These are phyloP conservation scores for Melampsora medusae DNA, from an alignment of 1,284 basidiomycete genomes.

Conservation along the genomic window DNA sequence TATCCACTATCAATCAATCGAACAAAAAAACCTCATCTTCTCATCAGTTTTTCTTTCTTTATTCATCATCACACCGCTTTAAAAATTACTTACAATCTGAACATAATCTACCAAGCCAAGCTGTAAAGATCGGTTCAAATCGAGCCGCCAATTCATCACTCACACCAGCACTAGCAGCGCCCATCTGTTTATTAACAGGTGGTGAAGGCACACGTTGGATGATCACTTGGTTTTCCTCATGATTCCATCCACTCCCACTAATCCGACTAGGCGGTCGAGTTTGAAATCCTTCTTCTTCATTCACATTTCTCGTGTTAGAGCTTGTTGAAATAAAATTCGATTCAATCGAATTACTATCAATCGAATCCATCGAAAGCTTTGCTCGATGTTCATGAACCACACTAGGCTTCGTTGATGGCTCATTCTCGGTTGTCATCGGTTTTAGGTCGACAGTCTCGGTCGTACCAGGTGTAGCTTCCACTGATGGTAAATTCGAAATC, in stretches of 20 bases:
- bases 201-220: conserved; percentile 24
- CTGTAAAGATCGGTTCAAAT: conserved; percentile 88
- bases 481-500: not conserved
- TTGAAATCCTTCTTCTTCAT: not conserved
- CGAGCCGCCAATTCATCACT: conserved; percentile 70
- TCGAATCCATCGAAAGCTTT: not conserved
- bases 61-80: too few relatives aligned
- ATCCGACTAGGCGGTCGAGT: not conserved
- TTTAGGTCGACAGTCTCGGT: too few relatives aligned
- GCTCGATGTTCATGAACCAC: not conserved
- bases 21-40: conserved; percentile 24
- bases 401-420: not conserved
- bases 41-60: too few relatives aligned
- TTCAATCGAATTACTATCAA: not conserved
- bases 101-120: conserved; percentile 82
- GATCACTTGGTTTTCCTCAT: not conserved
- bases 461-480: too few relatives aligned
- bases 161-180: conserved; percentile 50
- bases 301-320: not conserved
- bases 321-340: not conserved
- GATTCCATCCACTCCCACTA: not conserved
- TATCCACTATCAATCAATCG: conserved; percentile 67
- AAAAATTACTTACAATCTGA: conserved; percentile 78
- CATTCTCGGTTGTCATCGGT: too few relatives aligned
- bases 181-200: conserved; percentile 46